Conservation (phyloP, 352 stramenopile species). For the Phytophthora lateralis region DNA sequence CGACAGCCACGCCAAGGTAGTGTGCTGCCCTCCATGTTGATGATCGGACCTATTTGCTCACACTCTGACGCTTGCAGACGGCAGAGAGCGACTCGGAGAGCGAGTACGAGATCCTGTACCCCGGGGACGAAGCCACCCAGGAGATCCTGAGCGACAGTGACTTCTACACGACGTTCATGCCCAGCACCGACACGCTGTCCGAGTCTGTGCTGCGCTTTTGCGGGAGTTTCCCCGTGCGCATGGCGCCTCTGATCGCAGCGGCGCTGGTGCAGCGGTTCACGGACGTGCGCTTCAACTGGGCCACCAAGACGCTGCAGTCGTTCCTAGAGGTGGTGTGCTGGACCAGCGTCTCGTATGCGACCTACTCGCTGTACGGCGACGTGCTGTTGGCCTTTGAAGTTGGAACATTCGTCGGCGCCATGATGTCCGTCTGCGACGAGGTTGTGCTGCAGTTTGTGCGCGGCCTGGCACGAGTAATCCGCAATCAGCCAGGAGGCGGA, state of each 20-base stretch:
- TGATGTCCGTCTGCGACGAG: slow-evolving; percentile 86
- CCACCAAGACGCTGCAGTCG: slow-evolving; percentile 82
- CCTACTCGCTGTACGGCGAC: slow-evolving; percentile 68
- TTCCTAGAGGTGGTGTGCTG: slow-evolving; percentile 83
- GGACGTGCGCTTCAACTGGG: slow-evolving; percentile 78
- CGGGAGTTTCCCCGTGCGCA: slow-evolving; percentile 62
- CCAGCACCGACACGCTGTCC: slow-evolving; percentile 46
- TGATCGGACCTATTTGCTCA: background rate
- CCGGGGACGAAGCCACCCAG: slow-evolving; percentile 46
- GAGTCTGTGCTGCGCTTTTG: slow-evolving; percentile 66
- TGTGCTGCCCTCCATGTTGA: background rate
- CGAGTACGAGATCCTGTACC: slow-evolving; percentile 69
- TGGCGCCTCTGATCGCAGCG: slow-evolving; percentile 44
- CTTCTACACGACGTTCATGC: slow-evolving; percentile 67
- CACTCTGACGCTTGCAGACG: slow-evolving; percentile 3
- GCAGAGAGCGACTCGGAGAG: slow-evolving; percentile 38
- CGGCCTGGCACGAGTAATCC: slow-evolving; percentile 65
- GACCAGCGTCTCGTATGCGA: slow-evolving; percentile 67
- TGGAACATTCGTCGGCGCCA: slow-evolving; percentile 71
- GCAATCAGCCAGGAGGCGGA: slow-evolving; percentile 66
- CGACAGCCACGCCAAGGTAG: background rate
- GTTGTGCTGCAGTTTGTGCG: slow-evolving; percentile 73
- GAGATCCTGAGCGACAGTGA: slow-evolving; percentile 56
- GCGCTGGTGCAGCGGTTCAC: slow-evolving; percentile 75
- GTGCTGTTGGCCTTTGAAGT: slow-evolving; percentile 66